Percentiles rank a stretch among this genome's conserved stretches.
Conservation (phyloP, 306 rosid genomes). For the Psophocarpus tetragonolobus region DNA sequence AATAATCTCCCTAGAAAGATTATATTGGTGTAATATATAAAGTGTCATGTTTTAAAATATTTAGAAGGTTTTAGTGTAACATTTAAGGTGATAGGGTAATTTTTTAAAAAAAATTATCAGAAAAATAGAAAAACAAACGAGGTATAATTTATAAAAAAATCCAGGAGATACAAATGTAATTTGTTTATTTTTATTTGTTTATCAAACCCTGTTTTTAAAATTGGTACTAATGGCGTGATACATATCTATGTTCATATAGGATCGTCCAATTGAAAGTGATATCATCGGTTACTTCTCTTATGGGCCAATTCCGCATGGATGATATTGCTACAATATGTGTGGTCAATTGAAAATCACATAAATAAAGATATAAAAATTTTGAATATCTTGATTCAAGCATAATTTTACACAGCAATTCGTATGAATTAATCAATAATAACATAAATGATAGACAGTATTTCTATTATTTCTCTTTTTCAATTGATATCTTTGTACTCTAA, state of each 20-base stretch:
- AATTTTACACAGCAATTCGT: background rate
- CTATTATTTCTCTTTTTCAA: background rate
- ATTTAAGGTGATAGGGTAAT: too few species aligned
- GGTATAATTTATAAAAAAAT: too few species aligned
- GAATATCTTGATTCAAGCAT: background rate
- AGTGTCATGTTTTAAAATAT: too few species aligned
- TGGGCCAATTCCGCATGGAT: background rate
- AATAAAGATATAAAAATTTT: background rate
- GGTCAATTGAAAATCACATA: constrained; percentile 22
- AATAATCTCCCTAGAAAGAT: too few species aligned
- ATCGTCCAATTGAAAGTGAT: background rate
- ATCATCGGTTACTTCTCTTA: background rate
- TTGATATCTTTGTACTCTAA: background rate
- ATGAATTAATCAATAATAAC: background rate
- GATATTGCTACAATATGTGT: background rate
- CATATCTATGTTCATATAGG: background rate
- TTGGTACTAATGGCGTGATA: background rate
- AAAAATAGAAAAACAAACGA: too few species aligned
- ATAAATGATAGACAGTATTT: background rate
- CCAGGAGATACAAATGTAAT: too few species aligned
- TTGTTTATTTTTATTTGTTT: background rate
- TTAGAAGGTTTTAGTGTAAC: too few species aligned
- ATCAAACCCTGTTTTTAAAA: background rate
- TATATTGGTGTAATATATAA: too few species aligned
- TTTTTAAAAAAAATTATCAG: too few species aligned